These are phyloP conservation scores for Brachypodium distachyon DNA, from an alignment of 202 grass and related monocot species.

Conservation along the genomic window DNA sequence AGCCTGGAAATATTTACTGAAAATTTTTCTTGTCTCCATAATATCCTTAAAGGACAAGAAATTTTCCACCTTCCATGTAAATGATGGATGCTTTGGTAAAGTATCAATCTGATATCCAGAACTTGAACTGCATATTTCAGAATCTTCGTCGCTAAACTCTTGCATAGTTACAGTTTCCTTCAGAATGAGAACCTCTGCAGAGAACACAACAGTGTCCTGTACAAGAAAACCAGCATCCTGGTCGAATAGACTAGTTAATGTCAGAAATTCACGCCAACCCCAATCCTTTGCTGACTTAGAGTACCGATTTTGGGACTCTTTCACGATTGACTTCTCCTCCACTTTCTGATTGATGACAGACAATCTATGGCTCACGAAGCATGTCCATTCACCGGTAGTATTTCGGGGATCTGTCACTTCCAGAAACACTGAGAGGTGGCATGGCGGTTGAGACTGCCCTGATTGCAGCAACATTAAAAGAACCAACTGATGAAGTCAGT, in stretches of 20 bases:
- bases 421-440: constrained; percentile 90
- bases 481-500: constrained; percentile 29
- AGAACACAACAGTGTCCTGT: constrained; percentile 79
- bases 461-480: constrained; percentile 50
- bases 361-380: constrained; percentile 91
- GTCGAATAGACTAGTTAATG: constrained; percentile 86
- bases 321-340: constrained; percentile 76
- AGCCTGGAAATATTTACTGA: constrained; percentile 94
- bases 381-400: constrained; percentile 74
- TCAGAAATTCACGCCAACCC: constrained; percentile 97
- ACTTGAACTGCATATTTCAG: constrained; percentile 38
- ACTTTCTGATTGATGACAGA: constrained; percentile 90
- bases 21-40: constrained; percentile 94
- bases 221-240: constrained; percentile 92
- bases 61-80: constrained; percentile 98
- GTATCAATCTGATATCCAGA: constrained; percentile 51
- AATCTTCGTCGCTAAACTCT: constrained; percentile 42
- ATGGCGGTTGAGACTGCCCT: constrained; percentile 98
- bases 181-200: constrained; percentile 88
- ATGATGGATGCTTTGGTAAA: constrained; percentile 46
- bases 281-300: constrained; percentile 96
- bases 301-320: constrained; percentile 98
- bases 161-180: constrained; percentile 80
- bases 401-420: constrained; percentile 90
- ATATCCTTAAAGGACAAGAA: constrained; percentile 96